Conservation (phyloP, 805 yeast genomes). For the Candida vartiovaarae region DNA sequence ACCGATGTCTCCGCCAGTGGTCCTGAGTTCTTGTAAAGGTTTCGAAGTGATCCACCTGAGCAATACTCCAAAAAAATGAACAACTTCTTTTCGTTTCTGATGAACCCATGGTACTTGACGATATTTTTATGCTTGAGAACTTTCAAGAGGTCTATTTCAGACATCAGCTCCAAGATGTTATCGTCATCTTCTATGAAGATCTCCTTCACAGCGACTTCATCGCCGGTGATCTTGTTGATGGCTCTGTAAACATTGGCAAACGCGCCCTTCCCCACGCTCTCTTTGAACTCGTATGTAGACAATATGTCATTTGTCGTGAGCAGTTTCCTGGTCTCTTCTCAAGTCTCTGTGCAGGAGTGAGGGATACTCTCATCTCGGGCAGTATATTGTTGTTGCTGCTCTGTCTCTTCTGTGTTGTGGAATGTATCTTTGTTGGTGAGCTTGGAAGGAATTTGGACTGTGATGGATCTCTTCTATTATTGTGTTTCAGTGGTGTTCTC, state of each 20-base stretch:
- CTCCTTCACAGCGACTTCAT: conserved; percentile 75
- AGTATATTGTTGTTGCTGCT: background rate
- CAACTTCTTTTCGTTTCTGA: conserved; percentile 57
- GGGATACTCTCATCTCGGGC: conserved; percentile 16
- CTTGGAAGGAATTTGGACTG: conserved; percentile 4
- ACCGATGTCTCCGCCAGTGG: conserved; percentile 56
- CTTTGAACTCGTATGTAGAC: conserved; percentile 43
- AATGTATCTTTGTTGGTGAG: conserved; percentile 13
- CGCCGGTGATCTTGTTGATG: conserved; percentile 54
- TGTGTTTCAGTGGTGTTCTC: conserved; percentile 10
- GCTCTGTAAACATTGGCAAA: conserved; percentile 84
- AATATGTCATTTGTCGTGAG: conserved; percentile 20
- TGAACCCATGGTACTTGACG: conserved; percentile 87
- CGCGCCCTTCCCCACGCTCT: conserved; percentile 83
- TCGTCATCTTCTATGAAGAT: conserved; percentile 68
- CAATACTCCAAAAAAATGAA: conserved; percentile 77
- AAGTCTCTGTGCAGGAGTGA: conserved; percentile 46
- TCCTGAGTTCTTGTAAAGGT: conserved; percentile 25
- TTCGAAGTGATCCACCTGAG: conserved; percentile 58
- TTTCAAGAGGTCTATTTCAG: conserved; percentile 69
- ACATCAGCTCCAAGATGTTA: conserved; percentile 45
- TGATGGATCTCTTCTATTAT: conserved; percentile 6
- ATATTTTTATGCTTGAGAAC: conserved; percentile 82
- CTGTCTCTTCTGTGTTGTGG: too few relatives aligned
- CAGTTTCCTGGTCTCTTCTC: conserved; percentile 34